Base-by-base conservation (phyloP, 805 yeast species). In the Ogataea wickerhamii region DNA sequence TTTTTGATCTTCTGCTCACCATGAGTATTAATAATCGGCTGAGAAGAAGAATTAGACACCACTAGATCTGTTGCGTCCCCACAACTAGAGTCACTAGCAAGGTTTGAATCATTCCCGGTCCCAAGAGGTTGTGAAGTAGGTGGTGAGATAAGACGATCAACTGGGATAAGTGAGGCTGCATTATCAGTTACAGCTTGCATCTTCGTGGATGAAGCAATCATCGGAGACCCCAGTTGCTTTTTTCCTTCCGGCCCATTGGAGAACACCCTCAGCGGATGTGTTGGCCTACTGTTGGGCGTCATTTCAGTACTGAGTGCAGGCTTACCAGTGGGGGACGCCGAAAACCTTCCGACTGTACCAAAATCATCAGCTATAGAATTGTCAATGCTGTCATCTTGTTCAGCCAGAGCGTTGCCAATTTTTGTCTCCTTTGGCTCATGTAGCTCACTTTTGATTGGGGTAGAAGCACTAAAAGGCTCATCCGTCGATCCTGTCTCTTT, bases 1-100 rank as follows among this genome's bases (percentile, higher is more conserved):
- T 40, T 45, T 20, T 48, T 49, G 13, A 53, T 37, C 25, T 50
- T 51, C 16, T 38, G 41, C 19, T 48, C 48, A 29, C 50, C 58
- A 14, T 38, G 21, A 5, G 35, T 10, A 12, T 23, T 12, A 3
- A 28, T 19, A 12, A 32, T 21, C 6, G 32, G 14, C 32, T 16
- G 19, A 2, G 33, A 25, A n/a, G 17, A 11, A 10, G 12, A 8
- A 22, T 22, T 12, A 12, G 25, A 22, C 8, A 8, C 25, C 8
- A 12, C 25, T 22, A n/a, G n/a, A n/a, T n/a, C n/a, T n/a, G n/a
- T n/a, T n/a, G n/a, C n/a, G n/a, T n/a, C n/a, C n/a, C n/a, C n/a
- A n/a, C n/a, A n/a, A n/a, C n/a, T n/a, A n/a, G n/a, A n/a, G n/a
- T n/a, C n/a, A n/a, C n/a, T n/a, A n/a, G n/a, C n/a, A n/a, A n/a